Evolutionary conservation across 2,329 filamentous ascomycete genomes (phyloP), one percentile per base, ranked within the genome.

Genomic region (Botrytis paeoniae): DNA sequence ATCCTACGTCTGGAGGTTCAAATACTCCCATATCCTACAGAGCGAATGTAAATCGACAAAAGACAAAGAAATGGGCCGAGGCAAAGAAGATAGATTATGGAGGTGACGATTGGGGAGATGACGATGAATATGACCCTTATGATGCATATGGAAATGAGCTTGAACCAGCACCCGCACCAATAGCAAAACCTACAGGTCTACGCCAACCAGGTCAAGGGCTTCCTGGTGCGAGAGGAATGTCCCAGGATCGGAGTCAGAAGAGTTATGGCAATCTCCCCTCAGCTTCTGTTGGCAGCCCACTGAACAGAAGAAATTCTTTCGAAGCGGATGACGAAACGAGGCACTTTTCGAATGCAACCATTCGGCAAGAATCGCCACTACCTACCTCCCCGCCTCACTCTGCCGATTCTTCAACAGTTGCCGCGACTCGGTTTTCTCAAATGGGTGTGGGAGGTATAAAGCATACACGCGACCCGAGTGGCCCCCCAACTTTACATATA

Each of bases 51-150:
- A 95, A 93, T 83, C 91, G 95, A 75, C 88, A 90, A 72, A 97
- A 97, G 84, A 98, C 95, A 72, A 93, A 91, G 83, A 97, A 97
- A 88, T 98, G 95, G 95, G 92, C 95, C 54, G 92, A 97, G 79
- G 95, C 95, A 51, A 95, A 95, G 82, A 87, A 89, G 73, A 91
- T 92, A 78, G 93, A 89, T 80, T 98, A 98, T 80, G 95, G 95
- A 79, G 95, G 95, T 75, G 94, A 97, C 79, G 95, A 97, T 80
- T 98, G 95, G 95, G 95, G 94, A 51, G 89, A 91, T 51, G 88
- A 91, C 14, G 87, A 89, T 73, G 87, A 89, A n/a, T 88, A 90
- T 45, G 83, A 89, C 71, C 83, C 85, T 66, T 72, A 72, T 60
- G 62, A 72, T 68, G 70, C 37, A 29, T 68, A 66, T 32, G 62